phyloP scores from a whole-genome alignment of 75 land plant genomes.

The Cunninghamia lanceolata region DNA sequence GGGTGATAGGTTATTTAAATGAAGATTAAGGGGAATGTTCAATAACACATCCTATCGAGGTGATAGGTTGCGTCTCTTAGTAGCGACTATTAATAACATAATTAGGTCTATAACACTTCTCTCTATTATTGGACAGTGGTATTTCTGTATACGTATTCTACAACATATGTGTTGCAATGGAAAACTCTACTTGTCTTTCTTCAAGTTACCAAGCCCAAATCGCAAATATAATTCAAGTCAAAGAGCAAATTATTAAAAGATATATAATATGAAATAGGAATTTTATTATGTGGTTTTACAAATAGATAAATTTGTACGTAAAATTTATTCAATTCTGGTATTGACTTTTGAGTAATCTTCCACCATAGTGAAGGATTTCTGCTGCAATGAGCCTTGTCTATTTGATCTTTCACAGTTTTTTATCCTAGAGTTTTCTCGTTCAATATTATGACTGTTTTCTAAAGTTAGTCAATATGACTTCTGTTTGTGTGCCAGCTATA shows the following conservation, averaged over 20 bases:
- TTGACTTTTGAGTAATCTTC: background rate
- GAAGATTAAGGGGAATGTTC: too few species aligned
- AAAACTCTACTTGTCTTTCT: background rate
- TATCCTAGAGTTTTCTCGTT: background rate
- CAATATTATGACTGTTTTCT: background rate
- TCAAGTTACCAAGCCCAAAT: background rate
- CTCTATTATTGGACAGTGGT: background rate
- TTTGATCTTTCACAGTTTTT: background rate
- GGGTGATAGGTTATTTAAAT: too few species aligned
- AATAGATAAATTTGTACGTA: background rate
- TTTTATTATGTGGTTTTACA: background rate
- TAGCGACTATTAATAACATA: background rate
- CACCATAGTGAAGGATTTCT: background rate
- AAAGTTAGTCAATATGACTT: background rate
- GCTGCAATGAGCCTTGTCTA: background rate
- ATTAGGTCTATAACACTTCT: background rate
- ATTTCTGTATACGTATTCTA: background rate
- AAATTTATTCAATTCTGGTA: background rate
- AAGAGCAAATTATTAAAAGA: background rate
- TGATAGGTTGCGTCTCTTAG: background rate
- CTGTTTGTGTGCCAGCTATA: conserved; percentile 44
- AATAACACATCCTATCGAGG: background rate
- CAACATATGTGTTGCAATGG: background rate
- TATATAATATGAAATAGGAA: background rate
- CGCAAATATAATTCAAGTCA: background rate